Conservation (phyloP, 805 yeast genomes). For the Myxozyma vanderwaltii region DNA sequence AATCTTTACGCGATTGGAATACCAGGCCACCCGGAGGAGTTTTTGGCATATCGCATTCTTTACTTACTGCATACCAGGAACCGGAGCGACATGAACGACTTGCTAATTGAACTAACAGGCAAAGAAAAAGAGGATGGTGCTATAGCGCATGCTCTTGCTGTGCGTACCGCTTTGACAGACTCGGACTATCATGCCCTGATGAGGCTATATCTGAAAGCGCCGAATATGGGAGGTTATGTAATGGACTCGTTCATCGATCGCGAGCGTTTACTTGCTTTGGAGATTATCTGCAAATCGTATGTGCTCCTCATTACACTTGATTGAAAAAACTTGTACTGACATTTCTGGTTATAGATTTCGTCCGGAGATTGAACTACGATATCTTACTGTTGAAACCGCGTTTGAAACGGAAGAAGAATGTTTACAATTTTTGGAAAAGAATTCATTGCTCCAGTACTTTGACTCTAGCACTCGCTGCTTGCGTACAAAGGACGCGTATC, state of each 20-base stretch:
- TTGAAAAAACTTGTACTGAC: no score
- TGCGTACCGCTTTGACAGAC: constrained; percentile 43
- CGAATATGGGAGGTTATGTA: constrained; percentile 50
- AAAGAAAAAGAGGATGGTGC: constrained; percentile 37
- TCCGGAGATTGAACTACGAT: constrained; percentile 38
- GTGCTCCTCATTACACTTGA: not conserved
- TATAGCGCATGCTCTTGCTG: constrained; percentile 44
- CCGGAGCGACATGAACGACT: constrained; percentile 54
- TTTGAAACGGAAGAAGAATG: constrained; percentile 47
- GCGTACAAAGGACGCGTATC: constrained; percentile 37
- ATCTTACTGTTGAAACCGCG: constrained; percentile 37
- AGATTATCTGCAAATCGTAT: constrained; percentile 57
- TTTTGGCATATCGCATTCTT: constrained; percentile 68
- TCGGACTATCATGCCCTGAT: constrained; percentile 60
- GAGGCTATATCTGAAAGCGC: constrained; percentile 46
- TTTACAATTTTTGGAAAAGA: constrained; percentile 19
- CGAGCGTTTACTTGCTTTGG: constrained; percentile 60
- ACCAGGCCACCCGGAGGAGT: constrained; percentile 56
- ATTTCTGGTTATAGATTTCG: constrained; percentile 37
- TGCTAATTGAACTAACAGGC: constrained; percentile 41
- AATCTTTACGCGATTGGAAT: constrained; percentile 56
- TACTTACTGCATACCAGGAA: constrained; percentile 77
- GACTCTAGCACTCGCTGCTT: constrained; percentile 20
- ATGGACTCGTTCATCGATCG: constrained; percentile 58
- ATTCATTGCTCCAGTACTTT: constrained; percentile 3